These are phyloP conservation scores for Boletus speciosus DNA, from an alignment of 768 basidiomycete species.

Conservation along the genomic window DNA sequence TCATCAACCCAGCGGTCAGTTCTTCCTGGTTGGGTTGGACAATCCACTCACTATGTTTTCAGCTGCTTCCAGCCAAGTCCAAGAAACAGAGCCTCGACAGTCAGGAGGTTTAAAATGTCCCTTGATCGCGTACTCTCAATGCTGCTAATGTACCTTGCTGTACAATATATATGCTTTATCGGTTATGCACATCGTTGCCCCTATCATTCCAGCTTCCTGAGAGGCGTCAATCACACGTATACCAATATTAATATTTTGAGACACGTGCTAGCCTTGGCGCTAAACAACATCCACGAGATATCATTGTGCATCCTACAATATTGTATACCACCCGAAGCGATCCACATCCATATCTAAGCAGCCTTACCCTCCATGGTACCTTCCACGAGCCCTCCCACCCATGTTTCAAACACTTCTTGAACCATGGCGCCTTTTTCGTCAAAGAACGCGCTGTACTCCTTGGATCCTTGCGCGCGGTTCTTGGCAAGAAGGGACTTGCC, in stretches of 20 bases:
- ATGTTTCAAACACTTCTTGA: constrained; percentile 68
- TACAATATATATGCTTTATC: not conserved
- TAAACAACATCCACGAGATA: constrained; percentile 12
- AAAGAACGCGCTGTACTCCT: constrained; percentile 71
- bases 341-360: constrained; percentile 28
- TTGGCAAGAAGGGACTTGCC: constrained; percentile 83
- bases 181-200: not conserved
- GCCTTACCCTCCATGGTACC: constrained; percentile 67
- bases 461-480: constrained; percentile 54
- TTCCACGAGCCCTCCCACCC: constrained; percentile 75
- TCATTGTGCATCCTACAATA: constrained; percentile 31
- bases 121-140: not conserved
- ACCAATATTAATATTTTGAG: not conserved
- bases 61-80: constrained; percentile 31
- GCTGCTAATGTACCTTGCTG: constrained; percentile 10
- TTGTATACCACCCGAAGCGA: constrained; percentile 13
- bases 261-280: not conserved
- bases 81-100: constrained; percentile 34
- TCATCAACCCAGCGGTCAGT: constrained; percentile 62
- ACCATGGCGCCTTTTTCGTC: constrained; percentile 78
- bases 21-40: too few species aligned
- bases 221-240: not conserved
- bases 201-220: not conserved
- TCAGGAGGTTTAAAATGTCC: constrained; percentile 28
- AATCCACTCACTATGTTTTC: not conserved